Evolutionary conservation across 345 rosid genomes (phyloP).

Genomic region (Xanthoceras sorbifolium): DNA sequence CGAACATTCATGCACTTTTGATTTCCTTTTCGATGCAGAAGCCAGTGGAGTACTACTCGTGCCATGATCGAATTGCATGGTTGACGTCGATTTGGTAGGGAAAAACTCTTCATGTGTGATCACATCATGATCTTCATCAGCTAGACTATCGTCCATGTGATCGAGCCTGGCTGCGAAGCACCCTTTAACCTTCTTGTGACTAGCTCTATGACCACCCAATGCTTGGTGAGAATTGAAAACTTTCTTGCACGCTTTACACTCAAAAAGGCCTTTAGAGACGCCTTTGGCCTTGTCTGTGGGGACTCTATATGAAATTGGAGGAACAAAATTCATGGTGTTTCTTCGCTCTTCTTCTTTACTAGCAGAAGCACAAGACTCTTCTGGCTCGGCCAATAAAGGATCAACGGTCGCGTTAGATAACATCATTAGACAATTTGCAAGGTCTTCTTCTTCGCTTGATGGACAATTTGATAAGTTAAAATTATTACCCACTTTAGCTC

Average conservation of each 20-base stretch:
- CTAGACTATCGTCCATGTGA: constrained; percentile 36
- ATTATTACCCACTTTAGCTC: constrained; percentile 48
- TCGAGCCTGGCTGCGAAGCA: constrained; percentile 83
- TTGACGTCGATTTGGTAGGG: constrained; percentile 34
- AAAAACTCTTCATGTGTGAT: constrained; percentile 55
- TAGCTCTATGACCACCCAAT: constrained; percentile 97
- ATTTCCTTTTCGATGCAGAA: constrained; percentile 54
- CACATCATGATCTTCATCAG: constrained; percentile 45
- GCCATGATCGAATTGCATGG: constrained; percentile 42
- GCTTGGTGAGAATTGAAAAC: constrained; percentile 99
- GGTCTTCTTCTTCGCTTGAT: constrained; percentile 88
- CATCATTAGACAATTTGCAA: constrained; percentile 91
- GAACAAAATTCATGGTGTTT: constrained; percentile 38
- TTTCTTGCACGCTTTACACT: constrained; percentile 97
- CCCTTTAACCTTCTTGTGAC: constrained; percentile 98
- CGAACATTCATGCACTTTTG: constrained; percentile 91
- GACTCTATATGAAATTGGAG: constrained; percentile 34
- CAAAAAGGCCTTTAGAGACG: constrained; percentile 61
- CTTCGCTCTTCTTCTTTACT: constrained; percentile 62
- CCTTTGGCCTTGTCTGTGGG: constrained; percentile 47
- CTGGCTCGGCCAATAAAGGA: constrained; percentile 47
- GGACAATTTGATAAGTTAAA: constrained; percentile 34
- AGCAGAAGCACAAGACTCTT: constrained; percentile 72
- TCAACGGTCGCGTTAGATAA: constrained; percentile 75
- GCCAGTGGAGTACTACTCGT: constrained; percentile 28